A percentile compares a stretch with the other conserved stretches of the same genome.
phyloP scores from a whole-genome alignment of 768 basidiomycete species.

The Termitomyces sp. region DNA sequence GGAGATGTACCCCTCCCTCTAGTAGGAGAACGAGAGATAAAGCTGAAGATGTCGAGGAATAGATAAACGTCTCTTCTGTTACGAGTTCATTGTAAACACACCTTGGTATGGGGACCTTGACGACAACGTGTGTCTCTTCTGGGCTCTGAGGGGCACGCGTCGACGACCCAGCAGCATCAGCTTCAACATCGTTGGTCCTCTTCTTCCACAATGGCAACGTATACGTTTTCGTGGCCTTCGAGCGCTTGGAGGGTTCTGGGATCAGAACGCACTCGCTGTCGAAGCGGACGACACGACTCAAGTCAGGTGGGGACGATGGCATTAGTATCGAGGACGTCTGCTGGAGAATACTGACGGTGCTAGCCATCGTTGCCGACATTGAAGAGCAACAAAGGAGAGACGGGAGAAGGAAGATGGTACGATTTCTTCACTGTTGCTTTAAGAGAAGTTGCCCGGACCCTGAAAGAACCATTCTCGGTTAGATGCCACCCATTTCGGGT shows the following conservation, averaged over 20 bases:
- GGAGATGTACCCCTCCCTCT: slow-evolving; percentile 33
- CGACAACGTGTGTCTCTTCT: slow-evolving; percentile 44
- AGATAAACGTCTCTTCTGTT: neutral
- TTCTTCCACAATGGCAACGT: slow-evolving; percentile 66
- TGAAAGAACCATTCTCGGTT: slow-evolving; percentile 10
- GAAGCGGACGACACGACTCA: slow-evolving; percentile 55
- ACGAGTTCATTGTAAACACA: slow-evolving; percentile 24
- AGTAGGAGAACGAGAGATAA: slow-evolving; percentile 38
- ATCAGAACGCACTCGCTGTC: slow-evolving; percentile 73
- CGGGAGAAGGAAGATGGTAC: slow-evolving; percentile 12
- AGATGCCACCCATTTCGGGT: slow-evolving; percentile 3
- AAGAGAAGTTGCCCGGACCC: slow-evolving; percentile 10
- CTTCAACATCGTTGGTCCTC: slow-evolving; percentile 21
- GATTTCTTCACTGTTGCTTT: slow-evolving; percentile 10
- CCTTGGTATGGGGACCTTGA: slow-evolving; percentile 65
- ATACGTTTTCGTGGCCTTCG: slow-evolving; percentile 60
- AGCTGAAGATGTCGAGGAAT: slow-evolving; percentile 31
- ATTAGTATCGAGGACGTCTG: slow-evolving; percentile 9
- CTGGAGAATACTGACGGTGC: slow-evolving; percentile 6
- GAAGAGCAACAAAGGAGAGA: slow-evolving; percentile 1
- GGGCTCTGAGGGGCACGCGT: slow-evolving; percentile 14
- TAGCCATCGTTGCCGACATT: slow-evolving; percentile 15
- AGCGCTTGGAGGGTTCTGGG: slow-evolving; percentile 52
- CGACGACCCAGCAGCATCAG: slow-evolving; percentile 20
- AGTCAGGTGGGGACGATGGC: slow-evolving; percentile 3